Evolutionary conservation across 192 early-diverging fungal species (phyloP), one percentile per base, ranked within the genome.

Genomic region (Podila clonocystis): DNA sequence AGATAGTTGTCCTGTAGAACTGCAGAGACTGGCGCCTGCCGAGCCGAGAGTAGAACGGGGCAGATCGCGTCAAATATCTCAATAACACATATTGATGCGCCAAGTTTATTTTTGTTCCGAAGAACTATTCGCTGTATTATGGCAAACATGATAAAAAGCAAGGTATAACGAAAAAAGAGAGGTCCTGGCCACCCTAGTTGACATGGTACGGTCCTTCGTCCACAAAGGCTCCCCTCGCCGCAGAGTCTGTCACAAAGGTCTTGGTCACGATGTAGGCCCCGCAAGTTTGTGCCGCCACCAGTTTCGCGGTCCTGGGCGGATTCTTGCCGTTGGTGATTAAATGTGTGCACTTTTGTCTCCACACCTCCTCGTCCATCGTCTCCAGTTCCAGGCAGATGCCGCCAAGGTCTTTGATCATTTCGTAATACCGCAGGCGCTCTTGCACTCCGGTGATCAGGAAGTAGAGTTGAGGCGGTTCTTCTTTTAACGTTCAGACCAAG

Each of bases 321-420:
- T 80, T 80, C n/a, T 69, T 68, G 30, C 77, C 77, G 29, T 68
- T 69, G 22, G 77, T 73, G 8, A 80, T n/a, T 66, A 80, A 55
- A 34, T 80, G 77, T 5, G 77, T 80, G 36, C 64, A 67, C 58
- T 67, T 80, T 19, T 48, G 28, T 30, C 58, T 57, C 77, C 77
- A 80, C 30, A 50, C 64, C 5, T 72, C 70, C 2, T 68, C 50
- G 31, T 73, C 58, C 15, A 59, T 22, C 24, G 22, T 69, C 17
- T 65, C 34, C 28, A 73, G 66, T 58, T 80, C 77, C 30, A 80
- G 62, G 2, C 72, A 70, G 24, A 65, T 31, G 1, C 77, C 77
- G 22, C 77, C 77, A 19, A 80, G 58, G 3, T 68, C 36, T 11
- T 36, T 19, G 20, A 80, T 80, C 1, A 57, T 65, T 24, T 64